These are phyloP conservation scores for Protomyces lactucae-debilis DNA, from an alignment of 1,139 yeast genomes.

Conservation along the genomic window DNA sequence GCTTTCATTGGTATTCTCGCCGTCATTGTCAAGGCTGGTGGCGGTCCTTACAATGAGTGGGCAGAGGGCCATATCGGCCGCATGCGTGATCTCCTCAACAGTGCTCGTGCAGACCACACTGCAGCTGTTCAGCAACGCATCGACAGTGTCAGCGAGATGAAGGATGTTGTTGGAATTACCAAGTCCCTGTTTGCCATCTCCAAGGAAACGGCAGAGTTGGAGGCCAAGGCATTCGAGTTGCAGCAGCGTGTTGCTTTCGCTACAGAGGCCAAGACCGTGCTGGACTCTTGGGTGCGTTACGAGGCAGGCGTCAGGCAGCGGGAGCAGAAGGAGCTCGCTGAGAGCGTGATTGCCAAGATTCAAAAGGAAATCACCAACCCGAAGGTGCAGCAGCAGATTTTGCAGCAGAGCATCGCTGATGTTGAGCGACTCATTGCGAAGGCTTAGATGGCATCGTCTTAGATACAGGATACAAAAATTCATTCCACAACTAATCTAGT, in stretches of 20 bases:
- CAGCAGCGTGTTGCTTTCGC: slow-evolving; percentile 88
- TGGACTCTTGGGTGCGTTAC: slow-evolving; percentile 98
- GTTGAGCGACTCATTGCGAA: slow-evolving; percentile 49
- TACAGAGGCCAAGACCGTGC: slow-evolving; percentile 83
- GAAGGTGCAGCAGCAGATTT: slow-evolving; percentile 88
- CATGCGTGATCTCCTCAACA: slow-evolving; percentile 74
- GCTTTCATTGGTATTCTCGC: slow-evolving; percentile 74
- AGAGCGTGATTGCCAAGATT: slow-evolving; percentile 81
- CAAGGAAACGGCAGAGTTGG: slow-evolving; percentile 92
- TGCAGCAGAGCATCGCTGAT: slow-evolving; percentile 86
- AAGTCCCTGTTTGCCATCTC: slow-evolving; percentile 87
- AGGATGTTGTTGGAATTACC: slow-evolving; percentile 88
- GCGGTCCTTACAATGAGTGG: slow-evolving; percentile 92
- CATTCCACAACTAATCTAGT: neutral
- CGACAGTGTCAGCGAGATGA: slow-evolving; percentile 76
- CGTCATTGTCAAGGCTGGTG: slow-evolving; percentile 77
- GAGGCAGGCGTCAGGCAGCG: slow-evolving; percentile 94
- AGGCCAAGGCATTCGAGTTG: slow-evolving; percentile 87
- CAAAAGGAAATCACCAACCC: slow-evolving; percentile 78
- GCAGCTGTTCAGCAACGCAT: slow-evolving; percentile 91
- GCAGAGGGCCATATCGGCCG: slow-evolving; percentile 86
- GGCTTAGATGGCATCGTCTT: slow-evolving; percentile 4
- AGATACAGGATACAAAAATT: neutral
- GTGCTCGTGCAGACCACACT: slow-evolving; percentile 85
- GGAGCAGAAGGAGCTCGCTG: slow-evolving; percentile 88